phyloP scores from a whole-genome alignment of 2,329 filamentous ascomycete species.

The Verticillium isaacii region DNA sequence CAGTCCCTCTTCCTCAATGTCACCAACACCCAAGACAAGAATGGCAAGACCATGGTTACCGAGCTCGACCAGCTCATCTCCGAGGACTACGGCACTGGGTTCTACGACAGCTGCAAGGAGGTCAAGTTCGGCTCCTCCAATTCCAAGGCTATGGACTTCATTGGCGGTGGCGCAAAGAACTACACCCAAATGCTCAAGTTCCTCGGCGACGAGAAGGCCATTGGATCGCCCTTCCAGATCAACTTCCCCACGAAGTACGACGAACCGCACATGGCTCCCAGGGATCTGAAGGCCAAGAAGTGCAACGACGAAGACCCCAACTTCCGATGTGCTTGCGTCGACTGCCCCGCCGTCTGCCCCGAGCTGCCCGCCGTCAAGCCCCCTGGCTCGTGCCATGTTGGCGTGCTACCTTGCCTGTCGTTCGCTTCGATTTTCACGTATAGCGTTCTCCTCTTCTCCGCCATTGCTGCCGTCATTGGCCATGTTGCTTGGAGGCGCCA shows the following conservation, averaged over 20 bases:
- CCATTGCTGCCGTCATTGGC: slow-evolving; percentile 63
- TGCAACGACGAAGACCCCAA: slow-evolving; percentile 86
- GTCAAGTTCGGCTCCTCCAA: slow-evolving; percentile 97
- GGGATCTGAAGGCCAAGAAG: slow-evolving; percentile 69
- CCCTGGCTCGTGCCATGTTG: slow-evolving; percentile 72
- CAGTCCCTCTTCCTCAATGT: slow-evolving; percentile 95
- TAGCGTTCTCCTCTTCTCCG: slow-evolving; percentile 63
- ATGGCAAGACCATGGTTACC: slow-evolving; percentile 58
- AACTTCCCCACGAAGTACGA: slow-evolving; percentile 70
- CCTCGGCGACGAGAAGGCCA: slow-evolving; percentile 81
- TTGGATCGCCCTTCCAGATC: slow-evolving; percentile 97
- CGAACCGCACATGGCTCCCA: slow-evolving; percentile 66
- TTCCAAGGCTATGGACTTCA: slow-evolving; percentile 89
- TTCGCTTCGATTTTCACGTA: slow-evolving; percentile 90
- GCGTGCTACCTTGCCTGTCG: slow-evolving; percentile 84
- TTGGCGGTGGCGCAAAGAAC: slow-evolving; percentile 90
- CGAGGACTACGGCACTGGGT: slow-evolving; percentile 75
- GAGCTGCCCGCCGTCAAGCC: slow-evolving; percentile 72
- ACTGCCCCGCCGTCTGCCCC: slow-evolving; percentile 84
- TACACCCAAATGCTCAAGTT: slow-evolving; percentile 86
- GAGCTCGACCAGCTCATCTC: slow-evolving; percentile 89
- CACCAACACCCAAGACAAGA: slow-evolving; percentile 64
- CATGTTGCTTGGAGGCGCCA: slow-evolving; percentile 74
- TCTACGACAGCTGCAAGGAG: slow-evolving; percentile 97
- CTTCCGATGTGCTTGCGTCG: slow-evolving; percentile 89